Evolutionary conservation across 1,139 yeast species (phyloP), one percentile per base, ranked within the genome.

Genomic region (Protomyces lactucae-debilis): DNA sequence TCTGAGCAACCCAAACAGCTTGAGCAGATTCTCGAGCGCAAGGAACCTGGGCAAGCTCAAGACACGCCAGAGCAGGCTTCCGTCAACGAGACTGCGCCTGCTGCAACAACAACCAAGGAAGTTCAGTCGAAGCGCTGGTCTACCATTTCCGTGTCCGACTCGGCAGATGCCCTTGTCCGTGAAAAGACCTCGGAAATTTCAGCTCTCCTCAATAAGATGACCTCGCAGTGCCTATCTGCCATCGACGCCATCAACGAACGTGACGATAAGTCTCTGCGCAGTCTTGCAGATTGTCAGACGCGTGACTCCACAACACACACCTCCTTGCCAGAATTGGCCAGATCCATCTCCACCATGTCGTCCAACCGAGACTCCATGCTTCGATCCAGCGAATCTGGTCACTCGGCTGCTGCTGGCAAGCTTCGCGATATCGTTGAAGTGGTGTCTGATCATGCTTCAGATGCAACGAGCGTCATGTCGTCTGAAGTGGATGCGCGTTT

Each of bases 161-260:
- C 52, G 18, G 60, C 59, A 16, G 64, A 60, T 21, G 52, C 60
- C 1, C 23, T 55, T 21, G 55, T 60, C 9, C 64, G 64, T n/a
- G 64, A 60, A 46, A 40, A 48, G 35, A 60, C 64, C 9, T 18
- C 16, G 9, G 60, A 60, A 21, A 54, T 60, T 25, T 46, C 60
- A 14, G 32, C 28, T 12, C 39, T 60, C 46, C 43, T 60, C 60
- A 55, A 60, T n/a, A 48, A 54, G 39, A 60, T 60, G 45, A 60
- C 64, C 16, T 52, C 59, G 28, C 59, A 60, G 21, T 60, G 64
- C 45, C 37, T 55, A 6, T 35, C 59, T 8, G 60, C 64, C 28
- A 55, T 60, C 18, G 64, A 60, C 37, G 55, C 53, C n/a, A 55
- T 60, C 55, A 55, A 45, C 23, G 51, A 16, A 4, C 36, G 14